phyloP scores from a whole-genome alignment of 805 yeast genomes.

The Cyberlindnera xishuangbannaensis region DNA sequence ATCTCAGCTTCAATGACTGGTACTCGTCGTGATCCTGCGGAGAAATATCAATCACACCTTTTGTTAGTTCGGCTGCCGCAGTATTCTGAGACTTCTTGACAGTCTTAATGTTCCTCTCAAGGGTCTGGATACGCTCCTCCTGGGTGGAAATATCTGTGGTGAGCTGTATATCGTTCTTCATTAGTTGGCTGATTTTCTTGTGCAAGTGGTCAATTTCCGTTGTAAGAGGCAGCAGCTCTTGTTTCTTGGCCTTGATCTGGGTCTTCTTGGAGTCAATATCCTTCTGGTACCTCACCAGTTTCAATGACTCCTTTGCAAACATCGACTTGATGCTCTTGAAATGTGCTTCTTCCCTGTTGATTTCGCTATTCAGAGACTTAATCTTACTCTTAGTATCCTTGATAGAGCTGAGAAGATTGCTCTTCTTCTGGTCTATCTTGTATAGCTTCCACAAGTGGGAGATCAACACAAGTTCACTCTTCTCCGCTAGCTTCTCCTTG shows the following conservation, averaged over 20 bases:
- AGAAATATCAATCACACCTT: constrained; percentile 34
- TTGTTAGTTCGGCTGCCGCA: constrained; percentile 32
- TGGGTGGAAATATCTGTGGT: constrained; percentile 50
- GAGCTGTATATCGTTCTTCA: constrained; percentile 45
- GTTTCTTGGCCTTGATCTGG: constrained; percentile 37
- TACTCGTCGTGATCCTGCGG: constrained; percentile 53
- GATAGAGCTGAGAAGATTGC: constrained; percentile 20
- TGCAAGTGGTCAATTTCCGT: constrained; percentile 46
- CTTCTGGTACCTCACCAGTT: constrained; percentile 35
- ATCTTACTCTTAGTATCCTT: constrained; percentile 25
- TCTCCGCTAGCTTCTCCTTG: constrained; percentile 47
- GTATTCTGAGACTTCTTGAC: constrained; percentile 35
- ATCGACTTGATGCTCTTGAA: constrained; percentile 35
- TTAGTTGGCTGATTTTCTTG: constrained; percentile 41
- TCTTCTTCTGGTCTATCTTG: constrained; percentile 43
- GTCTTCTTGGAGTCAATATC: constrained; percentile 31
- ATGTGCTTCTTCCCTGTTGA: constrained; percentile 31
- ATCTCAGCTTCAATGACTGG: constrained; percentile 49
- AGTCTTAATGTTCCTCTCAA: constrained; percentile 42
- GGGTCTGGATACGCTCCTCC: constrained; percentile 32
- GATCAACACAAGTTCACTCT: constrained; percentile 38
- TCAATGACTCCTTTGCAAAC: constrained; percentile 41
- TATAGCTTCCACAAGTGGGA: constrained; percentile 60
- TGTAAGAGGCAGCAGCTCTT: constrained; percentile 54
- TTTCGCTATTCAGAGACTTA: constrained; percentile 28